A percentile compares a stretch with the other conserved stretches of the same genome.
These are phyloP conservation scores for Magnaporthiopsis rhizophila DNA, from an alignment of 2,329 filamentous ascomycete species.

Conservation along the genomic window DNA sequence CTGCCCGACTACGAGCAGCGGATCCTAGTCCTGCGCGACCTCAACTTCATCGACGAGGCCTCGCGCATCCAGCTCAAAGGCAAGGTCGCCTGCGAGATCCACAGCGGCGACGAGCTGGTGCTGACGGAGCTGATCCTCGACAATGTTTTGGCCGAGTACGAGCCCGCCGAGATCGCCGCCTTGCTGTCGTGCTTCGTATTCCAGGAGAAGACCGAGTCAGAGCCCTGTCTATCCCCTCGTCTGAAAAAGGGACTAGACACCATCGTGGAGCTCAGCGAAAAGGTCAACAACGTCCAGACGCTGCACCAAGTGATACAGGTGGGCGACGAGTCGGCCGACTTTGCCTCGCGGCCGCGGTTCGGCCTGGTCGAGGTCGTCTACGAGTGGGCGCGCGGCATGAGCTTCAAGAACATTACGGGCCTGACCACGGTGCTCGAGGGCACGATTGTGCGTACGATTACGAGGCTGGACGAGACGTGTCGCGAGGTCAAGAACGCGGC, in stretches of 20 bases:
- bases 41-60: conserved; percentile 83
- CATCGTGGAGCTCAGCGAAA: conserved; percentile 85
- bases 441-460: conserved; percentile 93
- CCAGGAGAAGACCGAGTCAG: conserved; percentile 85
- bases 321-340: conserved; percentile 86
- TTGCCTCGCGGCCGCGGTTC: conserved; percentile 78
- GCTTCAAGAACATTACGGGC: conserved; percentile 94
- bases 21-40: conserved; percentile 81
- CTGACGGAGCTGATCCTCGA: conserved; percentile 94
- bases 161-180: conserved; percentile 93
- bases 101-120: conserved; percentile 92
- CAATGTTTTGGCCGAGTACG: conserved; percentile 91
- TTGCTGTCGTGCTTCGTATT: conserved; percentile 93
- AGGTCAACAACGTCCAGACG: conserved; percentile 84
- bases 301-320: conserved; percentile 87
- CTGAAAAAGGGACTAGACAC: conserved; percentile 76
- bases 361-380: conserved; percentile 96
- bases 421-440: conserved; percentile 95
- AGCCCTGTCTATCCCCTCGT: conserved; percentile 72
- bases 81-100: conserved; percentile 96
- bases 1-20: conserved; percentile 96
- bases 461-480: conserved; percentile 88
- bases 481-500: conserved; percentile 96
- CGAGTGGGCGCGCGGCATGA: conserved; percentile 97
- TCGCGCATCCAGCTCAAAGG: conserved; percentile 91